Percentiles rank a stretch among this genome's conserved stretches.
Evolutionary conservation across 306 rosid genomes (phyloP).

Genomic region (Casuarina cunninghamiana): DNA sequence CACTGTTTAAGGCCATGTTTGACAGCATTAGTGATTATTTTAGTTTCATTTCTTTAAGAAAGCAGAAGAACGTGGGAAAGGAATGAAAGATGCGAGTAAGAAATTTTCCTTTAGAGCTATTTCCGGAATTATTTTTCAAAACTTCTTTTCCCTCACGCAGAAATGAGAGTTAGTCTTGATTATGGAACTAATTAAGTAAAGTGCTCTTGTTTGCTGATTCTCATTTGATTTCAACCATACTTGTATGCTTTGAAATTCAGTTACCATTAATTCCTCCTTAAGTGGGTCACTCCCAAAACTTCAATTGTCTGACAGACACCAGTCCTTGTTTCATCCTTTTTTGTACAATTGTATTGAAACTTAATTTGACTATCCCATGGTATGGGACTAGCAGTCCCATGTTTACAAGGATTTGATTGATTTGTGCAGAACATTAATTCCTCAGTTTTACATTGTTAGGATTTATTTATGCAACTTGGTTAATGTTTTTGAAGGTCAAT

Average conservation of each 20-base stretch:
- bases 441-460: not conserved
- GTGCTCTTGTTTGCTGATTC: not conserved
- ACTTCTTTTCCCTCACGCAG: not conserved
- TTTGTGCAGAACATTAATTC: not conserved
- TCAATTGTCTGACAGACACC: not conserved
- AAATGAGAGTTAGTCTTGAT: not conserved
- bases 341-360: no score
- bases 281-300: not conserved
- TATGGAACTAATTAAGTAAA: not conserved
- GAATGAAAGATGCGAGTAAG: not conserved
- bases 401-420: not conserved
- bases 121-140: not conserved
- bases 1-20: slow-evolving; percentile 7
- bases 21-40: slow-evolving; percentile 7
- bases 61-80: not conserved
- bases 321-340: not conserved
- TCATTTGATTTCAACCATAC: not conserved
- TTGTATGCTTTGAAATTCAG: not conserved
- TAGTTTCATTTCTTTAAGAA: not conserved
- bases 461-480: not conserved
- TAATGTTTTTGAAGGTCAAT: not conserved
- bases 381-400: not conserved
- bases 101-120: not conserved
- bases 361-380: not conserved
- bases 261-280: not conserved